These are phyloP conservation scores for Fragosphaeria purpurea DNA, from an alignment of 2,329 filamentous ascomycete species.

Conservation along the genomic window DNA sequence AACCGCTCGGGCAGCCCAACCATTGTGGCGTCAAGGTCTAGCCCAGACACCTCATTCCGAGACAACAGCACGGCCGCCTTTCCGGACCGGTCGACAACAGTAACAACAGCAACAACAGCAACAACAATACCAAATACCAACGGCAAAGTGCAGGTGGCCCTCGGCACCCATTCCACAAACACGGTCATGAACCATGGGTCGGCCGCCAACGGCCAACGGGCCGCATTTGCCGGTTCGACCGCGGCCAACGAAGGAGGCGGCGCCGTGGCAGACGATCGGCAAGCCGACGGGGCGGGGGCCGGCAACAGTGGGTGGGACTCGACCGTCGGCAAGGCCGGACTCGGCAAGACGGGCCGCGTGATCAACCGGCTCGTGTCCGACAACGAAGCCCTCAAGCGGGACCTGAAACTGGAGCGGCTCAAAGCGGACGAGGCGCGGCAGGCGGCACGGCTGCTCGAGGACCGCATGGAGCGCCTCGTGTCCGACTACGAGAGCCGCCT, in stretches of 20 bases:
- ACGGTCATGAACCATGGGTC: no score
- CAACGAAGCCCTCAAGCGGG: conserved; percentile 66
- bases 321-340: conserved; percentile 57
- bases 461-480: conserved; percentile 59
- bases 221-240: background rate
- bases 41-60: no score
- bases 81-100: no score
- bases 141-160: no score
- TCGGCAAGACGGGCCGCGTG: conserved; percentile 66
- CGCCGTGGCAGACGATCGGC: conserved; percentile 9
- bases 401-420: conserved; percentile 56
- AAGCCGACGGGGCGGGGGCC: conserved; percentile 24
- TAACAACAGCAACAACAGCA: no score
- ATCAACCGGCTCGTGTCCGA: conserved; percentile 76
- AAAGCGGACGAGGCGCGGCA: conserved; percentile 62
- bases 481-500: conserved; percentile 60
- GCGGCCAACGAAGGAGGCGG: background rate
- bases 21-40: no score
- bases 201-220: background rate
- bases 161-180: no score
- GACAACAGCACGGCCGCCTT: no score
- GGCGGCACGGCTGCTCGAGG: conserved; percentile 55
- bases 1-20: background rate
- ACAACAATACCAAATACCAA: no score
- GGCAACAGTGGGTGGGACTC: conserved; percentile 43